Evolutionary conservation across 306 rosid genomes (phyloP), one percentile per base, ranked within the genome.

Genomic region (Dryas alaskensis): DNA sequence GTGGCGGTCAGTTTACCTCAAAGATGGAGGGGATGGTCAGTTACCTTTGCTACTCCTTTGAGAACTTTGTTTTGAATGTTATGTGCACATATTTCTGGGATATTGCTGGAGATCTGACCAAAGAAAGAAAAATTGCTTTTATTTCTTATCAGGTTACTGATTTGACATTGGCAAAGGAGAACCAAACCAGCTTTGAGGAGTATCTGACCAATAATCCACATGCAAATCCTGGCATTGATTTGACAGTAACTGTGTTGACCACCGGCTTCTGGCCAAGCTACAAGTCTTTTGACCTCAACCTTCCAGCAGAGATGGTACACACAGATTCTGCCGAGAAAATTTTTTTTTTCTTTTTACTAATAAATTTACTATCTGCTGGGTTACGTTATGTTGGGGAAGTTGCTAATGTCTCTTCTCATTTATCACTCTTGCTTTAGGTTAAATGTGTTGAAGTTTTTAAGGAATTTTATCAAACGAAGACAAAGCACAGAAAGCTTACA

Each of bases 1-100:
- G 88, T 63, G 88, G 85, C 13, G 88, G 85, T 60, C 85, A 81
- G 77, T 81, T 84, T 75, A 84, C 88, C 64, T 84, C 88, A 67
- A 84, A 84, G 85, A 84, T 84, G 88, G 88, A 84, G 79, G 85
- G 88, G 60, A 84, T 84, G 88, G 88, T 84, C 47, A 9, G 83
- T 73, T 44, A 10, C 72, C 60, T 47, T 67, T 7, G 16, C 39
- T 64, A 37, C n/a, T 62, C 57, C 31, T 10, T 65, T 14, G 16
- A 45, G 46, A 61, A 61, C 59, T 74, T 64, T 37, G 39, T 53
- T 54, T 53, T 49, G 45, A 59, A 74, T 50, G 69, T 59, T 66
- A 16, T 43, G 48, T 12, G 19, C 39, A 78, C 43, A 22, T 22
- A n/a, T 54, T 51, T 54, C 46, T 12, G 16, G 67, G 67, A 13